These are phyloP conservation scores for Phaeotremella fagi DNA, from an alignment of 768 basidiomycete species.

Conservation along the genomic window DNA sequence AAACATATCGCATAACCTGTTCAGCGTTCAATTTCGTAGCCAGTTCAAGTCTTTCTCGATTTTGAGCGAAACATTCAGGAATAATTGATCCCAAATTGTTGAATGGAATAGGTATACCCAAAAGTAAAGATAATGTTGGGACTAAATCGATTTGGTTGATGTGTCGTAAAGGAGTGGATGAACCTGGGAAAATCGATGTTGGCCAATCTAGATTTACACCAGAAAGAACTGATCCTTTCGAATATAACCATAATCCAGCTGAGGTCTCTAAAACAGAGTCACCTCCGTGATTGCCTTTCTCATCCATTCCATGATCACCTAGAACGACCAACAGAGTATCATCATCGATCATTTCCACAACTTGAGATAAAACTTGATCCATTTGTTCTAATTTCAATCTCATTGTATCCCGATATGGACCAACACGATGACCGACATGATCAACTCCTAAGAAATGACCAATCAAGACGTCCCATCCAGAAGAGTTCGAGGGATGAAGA, in stretches of 20 bases:
- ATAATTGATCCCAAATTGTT: constrained; percentile 90
- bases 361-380: constrained; percentile 67
- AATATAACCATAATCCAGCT: constrained; percentile 85
- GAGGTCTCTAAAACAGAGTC: constrained; percentile 80
- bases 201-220: constrained; percentile 7
- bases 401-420: constrained; percentile 84
- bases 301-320: constrained; percentile 97
- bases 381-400: constrained; percentile 78
- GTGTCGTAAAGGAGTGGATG: constrained; percentile 53
- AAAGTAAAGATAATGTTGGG: constrained; percentile 77
- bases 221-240: constrained; percentile 60
- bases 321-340: constrained; percentile 86
- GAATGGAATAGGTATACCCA: constrained; percentile 90
- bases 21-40: constrained; percentile 67
- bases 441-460: constrained; percentile 95
- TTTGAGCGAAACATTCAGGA: constrained; percentile 69
- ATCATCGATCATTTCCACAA: constrained; percentile 66
- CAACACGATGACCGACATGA: constrained; percentile 91
- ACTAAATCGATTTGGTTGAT: constrained; percentile 93
- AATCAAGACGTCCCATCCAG: constrained; percentile 77
- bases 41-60: constrained; percentile 49
- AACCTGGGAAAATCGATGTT: constrained; percentile 34
- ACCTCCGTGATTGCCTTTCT: constrained; percentile 89
- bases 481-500: constrained; percentile 52
- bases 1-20: constrained; percentile 72